phyloP scores from a whole-genome alignment of 139 green algal species.

The Diplosphaera chodatii region DNA sequence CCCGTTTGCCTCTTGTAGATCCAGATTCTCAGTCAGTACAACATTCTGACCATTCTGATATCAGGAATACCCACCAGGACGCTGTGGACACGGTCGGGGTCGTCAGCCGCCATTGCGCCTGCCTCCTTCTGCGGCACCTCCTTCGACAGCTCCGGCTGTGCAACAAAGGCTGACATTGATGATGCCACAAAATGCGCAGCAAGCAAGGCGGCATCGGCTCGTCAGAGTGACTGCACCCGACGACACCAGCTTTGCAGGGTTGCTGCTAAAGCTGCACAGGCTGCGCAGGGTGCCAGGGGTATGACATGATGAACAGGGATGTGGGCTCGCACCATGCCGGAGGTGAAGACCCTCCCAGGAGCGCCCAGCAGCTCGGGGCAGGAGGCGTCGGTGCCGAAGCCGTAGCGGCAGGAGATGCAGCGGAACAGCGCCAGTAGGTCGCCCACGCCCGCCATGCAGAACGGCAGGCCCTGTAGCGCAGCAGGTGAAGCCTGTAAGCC shows the following conservation, averaged over 20 bases:
- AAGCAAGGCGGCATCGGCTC: too few species aligned
- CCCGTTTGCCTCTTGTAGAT: too few species aligned
- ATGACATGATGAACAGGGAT: too few species aligned
- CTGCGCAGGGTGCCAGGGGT: too few species aligned
- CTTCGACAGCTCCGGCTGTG: constrained; percentile 43
- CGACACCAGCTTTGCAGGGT: too few species aligned
- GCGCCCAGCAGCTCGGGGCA: constrained; percentile 27
- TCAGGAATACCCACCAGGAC: constrained; percentile 18
- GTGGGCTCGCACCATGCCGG: constrained; percentile 14
- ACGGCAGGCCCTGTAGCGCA: constrained; percentile 37
- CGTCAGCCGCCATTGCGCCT: constrained; percentile 27
- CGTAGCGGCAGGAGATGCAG: constrained; percentile 49
- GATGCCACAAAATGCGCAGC: background rate
- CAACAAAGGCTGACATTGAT: too few species aligned
- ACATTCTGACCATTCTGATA: too few species aligned
- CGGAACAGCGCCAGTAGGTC: constrained; percentile 48
- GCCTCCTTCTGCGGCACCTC: constrained; percentile 47
- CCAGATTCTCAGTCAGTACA: too few species aligned
- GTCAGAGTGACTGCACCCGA: too few species aligned
- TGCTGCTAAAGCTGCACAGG: too few species aligned
- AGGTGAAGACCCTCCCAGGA: constrained; percentile 37
- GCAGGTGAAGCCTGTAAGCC: too few species aligned
- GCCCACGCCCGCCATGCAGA: constrained; percentile 39
- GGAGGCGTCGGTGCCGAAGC: constrained; percentile 33
- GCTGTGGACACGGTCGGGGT: constrained; percentile 39